A percentile compares a stretch with the other conserved stretches of the same genome.
These are phyloP conservation scores for Salix arbutifolia DNA, from an alignment of 345 rosid species.

Conservation along the genomic window DNA sequence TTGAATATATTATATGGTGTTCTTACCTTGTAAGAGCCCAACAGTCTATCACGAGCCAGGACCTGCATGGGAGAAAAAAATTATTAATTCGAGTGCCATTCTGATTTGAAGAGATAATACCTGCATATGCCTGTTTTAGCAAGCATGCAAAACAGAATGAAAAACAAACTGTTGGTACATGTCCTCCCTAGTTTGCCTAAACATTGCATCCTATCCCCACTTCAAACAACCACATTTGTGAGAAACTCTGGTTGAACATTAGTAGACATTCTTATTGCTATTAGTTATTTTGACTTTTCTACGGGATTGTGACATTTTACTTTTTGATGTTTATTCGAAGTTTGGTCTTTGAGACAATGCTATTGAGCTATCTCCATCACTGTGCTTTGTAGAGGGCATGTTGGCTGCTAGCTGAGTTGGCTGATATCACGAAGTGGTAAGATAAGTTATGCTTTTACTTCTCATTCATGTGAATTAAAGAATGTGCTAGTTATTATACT, in stretches of 20 bases:
- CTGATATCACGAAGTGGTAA: neutral
- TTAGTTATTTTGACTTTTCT: neutral
- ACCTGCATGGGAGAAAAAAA: constrained; percentile 41
- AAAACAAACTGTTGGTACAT: neutral
- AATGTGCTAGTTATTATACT: neutral
- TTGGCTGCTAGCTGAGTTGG: constrained; percentile 5
- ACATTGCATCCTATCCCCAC: neutral
- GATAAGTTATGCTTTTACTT: neutral
- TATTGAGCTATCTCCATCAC: neutral
- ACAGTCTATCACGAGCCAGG: constrained; percentile 85
- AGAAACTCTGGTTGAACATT: neutral
- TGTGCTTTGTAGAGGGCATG: constrained; percentile 1
- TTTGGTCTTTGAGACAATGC: neutral
- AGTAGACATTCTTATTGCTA: neutral
- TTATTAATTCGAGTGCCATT: constrained; percentile 1
- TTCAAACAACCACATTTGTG: neutral
- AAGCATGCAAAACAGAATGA: neutral
- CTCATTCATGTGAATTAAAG: neutral
- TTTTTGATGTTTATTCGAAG: neutral
- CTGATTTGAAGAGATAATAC: neutral
- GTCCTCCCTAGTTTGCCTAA: neutral
- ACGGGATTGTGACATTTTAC: neutral
- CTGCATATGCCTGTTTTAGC: neutral
- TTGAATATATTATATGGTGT: neutral
- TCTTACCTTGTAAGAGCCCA: constrained; percentile 88